Evolutionary conservation across 176 grass and related monocot species (phyloP), one percentile per base, ranked within the genome.

Genomic region (Hordeum marinum): DNA sequence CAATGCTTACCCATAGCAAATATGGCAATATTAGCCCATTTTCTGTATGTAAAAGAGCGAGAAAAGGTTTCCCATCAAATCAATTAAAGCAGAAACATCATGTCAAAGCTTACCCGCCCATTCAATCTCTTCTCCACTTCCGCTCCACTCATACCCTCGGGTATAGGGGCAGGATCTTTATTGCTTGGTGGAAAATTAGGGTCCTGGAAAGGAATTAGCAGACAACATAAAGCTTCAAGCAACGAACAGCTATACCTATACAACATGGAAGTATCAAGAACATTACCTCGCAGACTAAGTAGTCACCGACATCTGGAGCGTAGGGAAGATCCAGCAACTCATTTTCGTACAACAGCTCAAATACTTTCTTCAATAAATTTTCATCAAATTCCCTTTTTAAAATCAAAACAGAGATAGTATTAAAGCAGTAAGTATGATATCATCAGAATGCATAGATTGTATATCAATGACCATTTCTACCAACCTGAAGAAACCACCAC

Each of bases 401-500:
- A 4, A 68, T 64, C 42, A 89, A 80, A 59, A 14, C 31, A 75
- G n/a, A 59, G 18, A 10, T 29, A 77, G 31, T 63, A 20, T 24
- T 42, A 37, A 87, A 70, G 69, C 34, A 25, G 18, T 69, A 81
- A 78, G 43, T 27, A 68, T 72, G 17, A 83, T 77, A 74, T 80
- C 42, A 69, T 65, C 17, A 79, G 24, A 86, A 80, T 75, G 39
- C 24, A 80, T 13, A 76, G 37, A 55, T 50, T 6, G 4, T 5
- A 83, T 43, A n/a, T 63, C 7, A 31, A 1, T 25, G 57, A 45
- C 11, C 35, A 74, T 72, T 64, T 77, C 73, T 25, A 88, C 89
- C 45, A 83, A 98, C 95, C 91, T 98, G 88, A 99, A 99, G 89
- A 99, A 96, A 10, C 97, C 94, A 84, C 94, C 94, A 88, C 94